These are phyloP conservation scores for Trypanosoma avium DNA, from an alignment of 208 protist genomes.

Conservation along the genomic window DNA sequence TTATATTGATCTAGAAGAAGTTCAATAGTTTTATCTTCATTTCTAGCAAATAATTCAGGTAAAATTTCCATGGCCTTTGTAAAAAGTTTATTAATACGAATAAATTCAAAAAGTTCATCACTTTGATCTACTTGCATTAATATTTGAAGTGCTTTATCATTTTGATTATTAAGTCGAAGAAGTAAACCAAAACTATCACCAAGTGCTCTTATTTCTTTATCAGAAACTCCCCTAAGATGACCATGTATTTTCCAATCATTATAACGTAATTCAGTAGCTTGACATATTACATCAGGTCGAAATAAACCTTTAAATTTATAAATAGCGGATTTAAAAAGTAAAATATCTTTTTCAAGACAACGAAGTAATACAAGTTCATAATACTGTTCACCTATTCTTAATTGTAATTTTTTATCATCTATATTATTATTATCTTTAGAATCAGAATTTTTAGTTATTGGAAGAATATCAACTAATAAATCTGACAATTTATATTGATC, in stretches of 20 bases:
- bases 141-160: slow-evolving; percentile 66
- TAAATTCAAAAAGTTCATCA: slow-evolving; percentile 48
- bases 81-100: slow-evolving; percentile 36
- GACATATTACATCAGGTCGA: slow-evolving; percentile 32
- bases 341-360: slow-evolving; percentile 41
- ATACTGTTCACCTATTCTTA: slow-evolving; percentile 48
- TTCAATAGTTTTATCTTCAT: slow-evolving; percentile 41
- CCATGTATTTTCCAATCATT: slow-evolving; percentile 15
- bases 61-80: slow-evolving; percentile 41
- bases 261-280: slow-evolving; percentile 42
- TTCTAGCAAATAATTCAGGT: slow-evolving; percentile 57
- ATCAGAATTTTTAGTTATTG: background rate
- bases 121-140: slow-evolving; percentile 47
- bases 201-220: slow-evolving; percentile 39
- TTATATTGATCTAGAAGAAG: slow-evolving; percentile 51
- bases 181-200: slow-evolving; percentile 57
- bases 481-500: slow-evolving; percentile 55
- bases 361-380: slow-evolving; percentile 75
- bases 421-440: background rate
- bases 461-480: slow-evolving; percentile 55
- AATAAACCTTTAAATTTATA: slow-evolving; percentile 35
- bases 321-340: slow-evolving; percentile 33
- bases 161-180: slow-evolving; percentile 36
- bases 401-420: background rate
- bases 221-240: background rate